Base-by-base conservation (phyloP, 2,329 filamentous ascomycete species). In the Talaromyces sp. region DNA sequence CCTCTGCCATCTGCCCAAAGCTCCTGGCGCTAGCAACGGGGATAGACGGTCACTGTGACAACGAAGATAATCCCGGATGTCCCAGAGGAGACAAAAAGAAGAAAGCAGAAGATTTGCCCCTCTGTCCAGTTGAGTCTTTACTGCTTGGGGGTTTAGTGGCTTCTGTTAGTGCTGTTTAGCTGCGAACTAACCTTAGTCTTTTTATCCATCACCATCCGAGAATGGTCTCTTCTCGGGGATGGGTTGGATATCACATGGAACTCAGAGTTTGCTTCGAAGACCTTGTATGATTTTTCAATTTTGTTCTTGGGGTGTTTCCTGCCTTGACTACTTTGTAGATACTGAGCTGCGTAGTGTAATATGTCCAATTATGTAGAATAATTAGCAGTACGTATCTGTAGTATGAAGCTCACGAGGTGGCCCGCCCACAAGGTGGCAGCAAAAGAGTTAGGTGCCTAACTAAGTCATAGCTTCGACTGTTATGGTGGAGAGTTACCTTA, bases 41-140 rank as follows among this genome's bases (percentile, higher is more conserved):
- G 53, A n/a, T 34, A 54, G n/a, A 10, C 22, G 51, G 65, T 67
- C 65, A 67, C 65, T 65, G 62, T 67, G 65, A 67, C 65, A 67
- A 67, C 65, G 62, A 64, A 60, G 40, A 49, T 7, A 19, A 27
- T 1, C 22, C 45, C 13, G 45, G 45, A 27, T 51, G 47, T 17
- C 13, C 53, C 22, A 19, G 38, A 10, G 34, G 56, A 19, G 5
- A 49, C 45, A 38, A 51, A 61, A 61, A 49, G 27, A 51, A 34
- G 58, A 34, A 53, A 53, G 31, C 45, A 53, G 59, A 60, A 60
- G 31, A n/a, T 38, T 53, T 65, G 64, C 64, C 64, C 64, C 64
- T 59, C 63, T 34, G 51, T 22, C 7, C 25, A 5, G 3, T 29
- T 7, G 7, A n/a, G 13, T 36, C 53, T 19, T 56, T 56, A 38